These are phyloP conservation scores for Alternaria angustiovoidea DNA, from an alignment of 2,329 filamentous ascomycete genomes.

Conservation along the genomic window DNA sequence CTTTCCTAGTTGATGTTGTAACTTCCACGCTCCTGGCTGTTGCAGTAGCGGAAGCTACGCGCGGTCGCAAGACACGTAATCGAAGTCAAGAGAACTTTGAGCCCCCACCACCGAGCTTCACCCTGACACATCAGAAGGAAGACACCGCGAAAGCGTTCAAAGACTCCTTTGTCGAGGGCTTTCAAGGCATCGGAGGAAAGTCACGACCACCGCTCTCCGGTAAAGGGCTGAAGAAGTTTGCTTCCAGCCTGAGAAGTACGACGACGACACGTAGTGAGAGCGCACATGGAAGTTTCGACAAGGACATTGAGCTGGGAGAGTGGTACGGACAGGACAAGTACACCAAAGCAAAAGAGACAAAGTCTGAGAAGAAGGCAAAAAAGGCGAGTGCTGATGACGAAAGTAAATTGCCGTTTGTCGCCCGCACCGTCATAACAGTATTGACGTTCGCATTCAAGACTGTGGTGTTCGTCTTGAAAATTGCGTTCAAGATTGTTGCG, in stretches of 20 bases:
- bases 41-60: constrained; percentile 55
- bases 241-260: constrained; percentile 25
- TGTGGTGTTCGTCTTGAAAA: constrained; percentile 52
- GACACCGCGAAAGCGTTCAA: constrained; percentile 41
- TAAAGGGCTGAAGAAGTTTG: constrained; percentile 36
- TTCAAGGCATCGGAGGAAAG: constrained; percentile 41
- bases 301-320: constrained; percentile 49
- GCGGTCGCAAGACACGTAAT: constrained; percentile 33
- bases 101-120: constrained; percentile 41
- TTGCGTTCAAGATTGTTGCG: constrained; percentile 53
- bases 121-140: constrained; percentile 33
- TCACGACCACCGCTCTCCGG: constrained; percentile 27
- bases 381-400: constrained; percentile 42
- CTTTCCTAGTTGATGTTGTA: constrained; percentile 57
- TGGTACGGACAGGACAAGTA: constrained; percentile 47
- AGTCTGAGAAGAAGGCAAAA: constrained; percentile 37
- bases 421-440: constrained; percentile 50
- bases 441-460: constrained; percentile 54
- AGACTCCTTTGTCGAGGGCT: constrained; percentile 44
- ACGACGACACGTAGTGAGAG: constrained; percentile 24
- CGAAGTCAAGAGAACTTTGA: constrained; percentile 39
- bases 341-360: constrained; percentile 15
- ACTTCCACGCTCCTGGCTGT: constrained; percentile 55
- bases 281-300: constrained; percentile 39
- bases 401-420: constrained; percentile 50